Base-by-base conservation (phyloP, 106 monocot species). In the Agapanthus africanus region DNA sequence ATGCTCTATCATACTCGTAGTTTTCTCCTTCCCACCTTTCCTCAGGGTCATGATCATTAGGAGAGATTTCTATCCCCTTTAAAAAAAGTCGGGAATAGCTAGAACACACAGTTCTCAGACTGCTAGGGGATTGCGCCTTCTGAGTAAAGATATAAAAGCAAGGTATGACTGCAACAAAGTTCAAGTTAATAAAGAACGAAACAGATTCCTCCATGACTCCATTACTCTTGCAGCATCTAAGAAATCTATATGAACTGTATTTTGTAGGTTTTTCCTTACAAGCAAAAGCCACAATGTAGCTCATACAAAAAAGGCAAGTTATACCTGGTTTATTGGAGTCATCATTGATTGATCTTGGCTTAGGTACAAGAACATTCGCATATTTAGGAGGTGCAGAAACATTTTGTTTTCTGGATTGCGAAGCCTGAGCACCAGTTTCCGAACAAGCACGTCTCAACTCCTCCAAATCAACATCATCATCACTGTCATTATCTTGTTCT, bases 1-100 rank as follows among this genome's bases (percentile, higher is more conserved):
- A 67, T 69, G 99, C 90, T 68, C 68, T 87, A 68, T 99, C 99
- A 80, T 99, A 87, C 63, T 99, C 99, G 67, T 99, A 93, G 1
- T 10, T 64, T 76, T 99, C 99, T 31, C 44, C 83, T 81, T 87
- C 87, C 99, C 99, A 99, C 34, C 38, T 77, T 71, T 99, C 93
- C 16, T 68, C 84, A 6, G 80, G 85, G 62, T 76, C 56, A 22
- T 56, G 3, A 47, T 85, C 84, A 51, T 63, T 31, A 27, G 44
- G 13, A 70, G 27, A 19, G 19, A 34, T 76, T 14, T 75, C 49
- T 59, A 67, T 73, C 38, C 73, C 85, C 74, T 88, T 78, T 10
- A 79, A 68, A 22, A 82, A 81, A 82, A 89, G 74, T 2, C 78
- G 76, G 32, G 83, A 59, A 19, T 54, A 76, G 10, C 68, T 57